phyloP scores from a whole-genome alignment of 2,329 filamentous ascomycete genomes.

The Dothistroma septosporum region DNA sequence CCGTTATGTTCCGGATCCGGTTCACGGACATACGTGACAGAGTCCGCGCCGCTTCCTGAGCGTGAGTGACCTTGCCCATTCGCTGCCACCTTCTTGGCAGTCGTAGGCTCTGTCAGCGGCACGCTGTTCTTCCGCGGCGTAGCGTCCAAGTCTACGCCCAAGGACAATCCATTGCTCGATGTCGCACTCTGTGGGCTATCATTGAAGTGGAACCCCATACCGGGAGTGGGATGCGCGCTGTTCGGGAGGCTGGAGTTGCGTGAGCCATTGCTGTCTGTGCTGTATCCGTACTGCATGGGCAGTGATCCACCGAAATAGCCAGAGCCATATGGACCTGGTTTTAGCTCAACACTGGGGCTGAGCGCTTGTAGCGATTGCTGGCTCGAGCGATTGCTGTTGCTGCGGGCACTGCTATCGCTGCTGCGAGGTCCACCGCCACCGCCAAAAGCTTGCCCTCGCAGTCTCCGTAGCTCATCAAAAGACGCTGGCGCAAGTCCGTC shows the following conservation, averaged over 20 bases:
- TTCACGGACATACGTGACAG: slow-evolving; percentile 63
- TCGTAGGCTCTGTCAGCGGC: slow-evolving; percentile 15
- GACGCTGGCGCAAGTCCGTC: slow-evolving; percentile 23
- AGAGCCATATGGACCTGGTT: slow-evolving; percentile 4
- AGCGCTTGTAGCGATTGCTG: slow-evolving; percentile 16
- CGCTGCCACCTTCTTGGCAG: slow-evolving; percentile 19
- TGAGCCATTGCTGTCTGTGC: slow-evolving; percentile 21
- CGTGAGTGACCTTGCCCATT: slow-evolving; percentile 24
- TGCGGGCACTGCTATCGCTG: slow-evolving; percentile 10
- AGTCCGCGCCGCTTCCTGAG: slow-evolving; percentile 57
- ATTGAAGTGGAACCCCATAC: slow-evolving; percentile 9
- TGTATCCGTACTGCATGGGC: slow-evolving; percentile 27
- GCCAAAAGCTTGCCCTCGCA: slow-evolving; percentile 54
- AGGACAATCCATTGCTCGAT: slow-evolving; percentile 16
- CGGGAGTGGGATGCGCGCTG: slow-evolving; percentile 6
- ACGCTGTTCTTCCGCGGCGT: slow-evolving; percentile 19
- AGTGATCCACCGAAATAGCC: slow-evolving; percentile 20
- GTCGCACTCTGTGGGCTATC: slow-evolving; percentile 20
- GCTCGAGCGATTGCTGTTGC: slow-evolving; percentile 21
- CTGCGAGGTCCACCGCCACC: slow-evolving; percentile 38
- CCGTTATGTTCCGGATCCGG: slow-evolving; percentile 58
- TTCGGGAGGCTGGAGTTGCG: slow-evolving; percentile 15
- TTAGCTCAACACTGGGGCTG: slow-evolving; percentile 13
- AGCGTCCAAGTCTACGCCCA: slow-evolving; percentile 19
- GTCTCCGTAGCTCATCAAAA: slow-evolving; percentile 29